Conservation (phyloP, 352 stramenopile species). For the Phytophthora citricola region DNA sequence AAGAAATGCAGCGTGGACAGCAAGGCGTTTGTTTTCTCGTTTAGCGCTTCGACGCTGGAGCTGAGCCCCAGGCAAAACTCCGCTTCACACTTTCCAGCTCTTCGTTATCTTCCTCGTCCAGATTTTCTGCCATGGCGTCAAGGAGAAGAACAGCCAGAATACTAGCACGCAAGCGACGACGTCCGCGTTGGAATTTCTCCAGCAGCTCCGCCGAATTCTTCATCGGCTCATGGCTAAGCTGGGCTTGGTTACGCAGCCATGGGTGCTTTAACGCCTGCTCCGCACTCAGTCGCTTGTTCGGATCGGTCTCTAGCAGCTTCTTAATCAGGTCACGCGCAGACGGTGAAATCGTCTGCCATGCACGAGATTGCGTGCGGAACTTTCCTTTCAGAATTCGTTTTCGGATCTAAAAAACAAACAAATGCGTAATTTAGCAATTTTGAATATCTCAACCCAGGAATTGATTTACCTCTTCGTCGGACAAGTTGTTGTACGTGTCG, state of each 20-base stretch:
- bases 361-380: constrained; percentile 72
- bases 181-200: constrained; percentile 81
- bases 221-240: constrained; percentile 66
- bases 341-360: constrained; percentile 76
- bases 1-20: constrained; percentile 79
- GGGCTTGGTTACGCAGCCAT: constrained; percentile 65
- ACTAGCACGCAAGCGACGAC: constrained; percentile 76
- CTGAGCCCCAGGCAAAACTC: constrained; percentile 73
- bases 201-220: constrained; percentile 75
- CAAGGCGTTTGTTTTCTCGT: constrained; percentile 72
- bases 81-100: constrained; percentile 48
- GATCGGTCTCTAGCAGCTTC: constrained; percentile 73
- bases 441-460: background rate
- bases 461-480: constrained; percentile 70
- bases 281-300: constrained; percentile 69
- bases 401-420: constrained; percentile 57
- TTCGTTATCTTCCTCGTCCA: constrained; percentile 45
- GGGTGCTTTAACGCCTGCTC: constrained; percentile 72
- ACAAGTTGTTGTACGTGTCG: constrained; percentile 87
- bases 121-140: constrained; percentile 55
- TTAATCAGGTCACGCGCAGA: constrained; percentile 74
- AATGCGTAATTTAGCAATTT: background rate
- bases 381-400: constrained; percentile 82
- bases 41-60: constrained; percentile 69
- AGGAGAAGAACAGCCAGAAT: constrained; percentile 81